phyloP scores from a whole-genome alignment of 495 filamentous ascomycete genomes.

The Saxophila tyrrhenica region DNA sequence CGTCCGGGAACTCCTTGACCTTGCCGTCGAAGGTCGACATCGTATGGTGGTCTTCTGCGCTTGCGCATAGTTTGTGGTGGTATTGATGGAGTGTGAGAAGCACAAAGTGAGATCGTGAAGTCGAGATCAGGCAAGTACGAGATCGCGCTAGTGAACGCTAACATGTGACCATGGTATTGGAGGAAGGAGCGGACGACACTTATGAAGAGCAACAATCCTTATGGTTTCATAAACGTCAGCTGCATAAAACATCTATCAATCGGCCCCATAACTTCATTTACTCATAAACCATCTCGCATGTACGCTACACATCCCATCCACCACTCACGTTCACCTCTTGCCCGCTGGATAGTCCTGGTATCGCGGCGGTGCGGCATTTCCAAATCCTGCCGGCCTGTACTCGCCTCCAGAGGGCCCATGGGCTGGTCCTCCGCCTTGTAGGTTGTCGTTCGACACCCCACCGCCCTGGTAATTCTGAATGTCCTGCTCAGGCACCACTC shows the following conservation, averaged over 20 bases:
- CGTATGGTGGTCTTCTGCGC: background rate
- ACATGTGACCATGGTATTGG: too few relatives aligned
- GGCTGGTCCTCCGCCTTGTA: conserved; percentile 13
- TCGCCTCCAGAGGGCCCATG: background rate
- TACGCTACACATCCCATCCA: too few relatives aligned
- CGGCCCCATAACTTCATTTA: too few relatives aligned
- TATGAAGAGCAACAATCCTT: too few relatives aligned
- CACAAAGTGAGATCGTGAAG: too few relatives aligned
- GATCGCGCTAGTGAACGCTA: background rate
- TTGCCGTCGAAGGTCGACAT: conserved; percentile 81
- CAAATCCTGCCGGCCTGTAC: conserved; percentile 23
- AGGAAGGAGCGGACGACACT: too few relatives aligned
- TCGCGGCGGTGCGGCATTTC: conserved; percentile 21
- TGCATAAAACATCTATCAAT: too few relatives aligned
- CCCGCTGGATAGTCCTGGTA: conserved; percentile 12
- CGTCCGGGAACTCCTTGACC: conserved; percentile 59
- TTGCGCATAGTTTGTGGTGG: background rate
- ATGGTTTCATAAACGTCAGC: too few relatives aligned
- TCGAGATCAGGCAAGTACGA: background rate
- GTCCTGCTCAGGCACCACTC: conserved; percentile 30
- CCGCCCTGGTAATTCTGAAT: conserved; percentile 4
- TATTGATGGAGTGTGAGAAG: background rate
- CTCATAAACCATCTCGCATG: background rate
- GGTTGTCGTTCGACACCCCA: conserved; percentile 14
- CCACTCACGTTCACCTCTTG: too few relatives aligned